Percentiles rank a stretch among this genome's conserved stretches.
Conservation (phyloP, 2,329 filamentous ascomycete species). For the Calonectria hongkongensis region DNA sequence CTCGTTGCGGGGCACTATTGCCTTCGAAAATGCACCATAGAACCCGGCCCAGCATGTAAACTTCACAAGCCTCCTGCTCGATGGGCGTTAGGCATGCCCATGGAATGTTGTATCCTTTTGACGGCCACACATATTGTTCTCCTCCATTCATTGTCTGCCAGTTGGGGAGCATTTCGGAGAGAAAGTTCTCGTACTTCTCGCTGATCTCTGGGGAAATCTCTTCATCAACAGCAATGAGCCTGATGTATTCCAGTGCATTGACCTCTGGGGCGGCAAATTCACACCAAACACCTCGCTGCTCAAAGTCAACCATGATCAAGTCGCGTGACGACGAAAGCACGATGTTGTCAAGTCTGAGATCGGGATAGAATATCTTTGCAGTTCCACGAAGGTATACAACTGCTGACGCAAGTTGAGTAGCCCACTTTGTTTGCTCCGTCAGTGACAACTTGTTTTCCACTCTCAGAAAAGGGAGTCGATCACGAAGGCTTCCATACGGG, state of each 20-base stretch:
- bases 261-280: conserved; percentile 77
- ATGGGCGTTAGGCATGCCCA: conserved; percentile 71
- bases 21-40: conserved; percentile 79
- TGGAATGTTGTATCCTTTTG: conserved; percentile 72
- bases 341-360: conserved; percentile 76
- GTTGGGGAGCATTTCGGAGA: conserved; percentile 66
- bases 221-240: conserved; percentile 71
- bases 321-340: conserved; percentile 69
- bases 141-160: conserved; percentile 65
- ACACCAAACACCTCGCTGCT: conserved; percentile 78
- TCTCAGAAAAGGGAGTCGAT: conserved; percentile 71
- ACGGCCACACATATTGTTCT: conserved; percentile 69
- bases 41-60: conserved; percentile 77
- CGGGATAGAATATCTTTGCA: conserved; percentile 72
- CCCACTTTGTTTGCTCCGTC: conserved; percentile 71
- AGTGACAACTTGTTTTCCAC: conserved; percentile 66
- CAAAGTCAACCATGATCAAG: conserved; percentile 76
- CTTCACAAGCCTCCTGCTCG: conserved; percentile 75
- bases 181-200: conserved; percentile 63
- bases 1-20: conserved; percentile 73
- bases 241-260: conserved; percentile 75
- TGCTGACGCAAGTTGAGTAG: conserved; percentile 70
- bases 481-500: conserved; percentile 72
- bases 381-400: conserved; percentile 69
- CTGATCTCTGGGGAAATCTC: conserved; percentile 63